phyloP scores from a whole-genome alignment of 2,329 filamentous ascomycete species.

The Leptodontidium sp. region DNA sequence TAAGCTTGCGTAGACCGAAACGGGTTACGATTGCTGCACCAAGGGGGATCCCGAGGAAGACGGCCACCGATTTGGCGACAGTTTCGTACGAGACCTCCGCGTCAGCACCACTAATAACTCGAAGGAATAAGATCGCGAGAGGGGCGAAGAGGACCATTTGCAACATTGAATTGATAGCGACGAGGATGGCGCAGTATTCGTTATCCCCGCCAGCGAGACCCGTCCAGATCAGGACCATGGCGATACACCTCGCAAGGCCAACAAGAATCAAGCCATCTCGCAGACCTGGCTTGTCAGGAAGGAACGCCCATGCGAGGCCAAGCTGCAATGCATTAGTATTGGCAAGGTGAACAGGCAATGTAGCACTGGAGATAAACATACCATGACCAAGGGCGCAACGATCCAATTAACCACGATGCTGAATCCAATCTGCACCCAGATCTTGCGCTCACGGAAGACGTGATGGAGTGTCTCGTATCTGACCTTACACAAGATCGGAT shows the following conservation, averaged over 20 bases:
- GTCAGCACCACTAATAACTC: slow-evolving; percentile 65
- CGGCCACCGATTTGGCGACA: slow-evolving; percentile 83
- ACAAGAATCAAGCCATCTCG: slow-evolving; percentile 80
- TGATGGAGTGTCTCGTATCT: slow-evolving; percentile 78
- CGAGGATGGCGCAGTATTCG: slow-evolving; percentile 75
- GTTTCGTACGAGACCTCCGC: slow-evolving; percentile 65
- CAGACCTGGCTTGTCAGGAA: slow-evolving; percentile 65
- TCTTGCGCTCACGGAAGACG: slow-evolving; percentile 63
- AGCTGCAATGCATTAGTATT: slow-evolving; percentile 50
- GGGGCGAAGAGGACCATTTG: slow-evolving; percentile 80
- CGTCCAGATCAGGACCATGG: slow-evolving; percentile 87
- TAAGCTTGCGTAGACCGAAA: slow-evolving; percentile 62
- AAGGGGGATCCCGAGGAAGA: slow-evolving; percentile 86
- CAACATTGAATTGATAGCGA: slow-evolving; percentile 77
- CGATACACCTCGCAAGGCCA: slow-evolving; percentile 85
- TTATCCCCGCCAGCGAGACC: slow-evolving; percentile 77
- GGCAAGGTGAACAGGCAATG: background rate
- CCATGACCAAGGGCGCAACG: slow-evolving; percentile 81
- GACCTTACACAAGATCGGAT: slow-evolving; percentile 89
- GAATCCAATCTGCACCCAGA: slow-evolving; percentile 84
- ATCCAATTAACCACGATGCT: slow-evolving; percentile 85
- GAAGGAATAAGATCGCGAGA: slow-evolving; percentile 70
- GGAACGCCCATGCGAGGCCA: slow-evolving; percentile 70
- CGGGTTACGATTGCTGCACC: slow-evolving; percentile 80
- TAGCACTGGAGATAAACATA: slow-evolving; percentile 26